Evolutionary conservation across 495 filamentous ascomycete species (phyloP).

Genomic region (Aspergillus saccharolyticus): DNA sequence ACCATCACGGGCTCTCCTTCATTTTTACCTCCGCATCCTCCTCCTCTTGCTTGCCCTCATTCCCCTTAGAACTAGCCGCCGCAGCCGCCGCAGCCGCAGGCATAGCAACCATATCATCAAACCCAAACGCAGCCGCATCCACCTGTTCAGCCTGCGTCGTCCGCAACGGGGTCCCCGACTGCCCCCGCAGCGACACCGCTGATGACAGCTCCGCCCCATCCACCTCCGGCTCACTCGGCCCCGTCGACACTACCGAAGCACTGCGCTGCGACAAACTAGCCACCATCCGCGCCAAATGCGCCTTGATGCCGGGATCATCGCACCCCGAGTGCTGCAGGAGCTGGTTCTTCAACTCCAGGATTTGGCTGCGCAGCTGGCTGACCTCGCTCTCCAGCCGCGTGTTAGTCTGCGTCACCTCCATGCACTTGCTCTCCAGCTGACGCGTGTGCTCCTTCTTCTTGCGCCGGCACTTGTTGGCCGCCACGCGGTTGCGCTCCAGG

Average conservation of each 20-base stretch:
- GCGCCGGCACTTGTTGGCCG: constrained; percentile 80
- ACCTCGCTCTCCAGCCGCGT: constrained; percentile 6
- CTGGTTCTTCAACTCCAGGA: constrained; percentile 53
- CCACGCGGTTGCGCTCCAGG: constrained; percentile 76
- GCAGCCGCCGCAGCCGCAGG: too few relatives aligned
- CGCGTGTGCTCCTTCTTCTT: constrained; percentile 78
- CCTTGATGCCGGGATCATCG: constrained; percentile 50
- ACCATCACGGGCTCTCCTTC: too few relatives aligned
- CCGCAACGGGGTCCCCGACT: too few relatives aligned
- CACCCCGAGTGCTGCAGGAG: constrained; percentile 59
- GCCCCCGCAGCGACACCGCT: too few relatives aligned
- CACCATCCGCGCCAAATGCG: constrained; percentile 46
- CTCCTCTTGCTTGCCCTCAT: background rate
- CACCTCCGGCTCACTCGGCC: too few relatives aligned
- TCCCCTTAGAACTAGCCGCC: background rate
- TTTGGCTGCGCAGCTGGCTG: constrained; percentile 26
- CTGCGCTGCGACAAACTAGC: constrained; percentile 24
- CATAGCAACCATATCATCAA: background rate
- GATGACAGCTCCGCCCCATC: too few relatives aligned
- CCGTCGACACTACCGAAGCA: too few relatives aligned
- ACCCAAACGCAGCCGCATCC: background rate
- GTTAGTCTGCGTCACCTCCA: constrained; percentile 27
- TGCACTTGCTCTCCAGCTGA: constrained; percentile 48
- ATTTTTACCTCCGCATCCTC: too few relatives aligned
- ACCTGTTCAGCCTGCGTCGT: too few relatives aligned